Evolutionary conservation across 176 grass and related monocot species (phyloP), one percentile per base, ranked within the genome.

Genomic region (Triticum turgidum): DNA sequence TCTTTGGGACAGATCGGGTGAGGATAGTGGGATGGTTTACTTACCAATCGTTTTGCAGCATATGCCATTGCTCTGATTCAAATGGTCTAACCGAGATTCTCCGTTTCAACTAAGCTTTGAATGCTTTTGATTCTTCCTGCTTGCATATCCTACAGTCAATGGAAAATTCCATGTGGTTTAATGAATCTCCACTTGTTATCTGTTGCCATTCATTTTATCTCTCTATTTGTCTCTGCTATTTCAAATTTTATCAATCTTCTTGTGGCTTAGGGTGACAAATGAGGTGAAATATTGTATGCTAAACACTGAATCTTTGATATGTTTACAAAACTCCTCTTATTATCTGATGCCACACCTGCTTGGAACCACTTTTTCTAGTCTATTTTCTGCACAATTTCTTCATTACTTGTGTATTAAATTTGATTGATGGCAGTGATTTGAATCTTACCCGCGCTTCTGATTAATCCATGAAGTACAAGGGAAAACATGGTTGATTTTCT

Each of bases 21-120:
- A 7, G 35, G 35, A 37, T 37, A 37, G 35, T 37, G 6, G 37
- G 37, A 88, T 61, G 89, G 21, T 93, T 93, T 87, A 81, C 92
- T 89, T 94, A 93, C 89, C 92, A 95, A 92, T 89, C 85, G 87
- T 80, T 80, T 90, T 68, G 89, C 91, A 88, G 76, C 7, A 18
- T 24, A 74, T 86, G 81, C 47, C 30, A 80, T 98, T 95, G 87
- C 91, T 73, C 44, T 92, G 89, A 56, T 91, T 95, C 93, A 98
- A 98, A 93, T 95, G 77, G 80, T 89, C 51, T 82, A 73, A 90
- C 76, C 77, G 25, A 90, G 79, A 93, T 89, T 49, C 1, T 24
- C 9, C 32, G 1, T 9, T 61, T 77, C 0, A 1, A 1, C 63
- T 3, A n/a, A 32, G 18, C 29, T 5, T 18, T 0, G 0, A 2